Evolutionary conservation across 768 basidiomycete species (phyloP).

Genomic region (Termitomyces titanicus): DNA sequence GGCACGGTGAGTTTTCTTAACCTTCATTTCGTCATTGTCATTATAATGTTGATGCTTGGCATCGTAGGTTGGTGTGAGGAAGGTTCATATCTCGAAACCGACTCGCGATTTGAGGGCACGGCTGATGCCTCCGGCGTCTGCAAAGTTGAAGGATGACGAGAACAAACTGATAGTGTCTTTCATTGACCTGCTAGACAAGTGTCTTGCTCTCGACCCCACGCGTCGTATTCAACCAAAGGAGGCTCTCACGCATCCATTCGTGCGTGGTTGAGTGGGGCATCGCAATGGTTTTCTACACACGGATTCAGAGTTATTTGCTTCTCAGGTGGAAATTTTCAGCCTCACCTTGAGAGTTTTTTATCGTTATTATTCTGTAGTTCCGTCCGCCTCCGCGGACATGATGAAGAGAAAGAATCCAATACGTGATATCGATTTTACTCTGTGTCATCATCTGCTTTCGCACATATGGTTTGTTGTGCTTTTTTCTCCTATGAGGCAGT

Average conservation of each 20-base stretch:
- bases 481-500: background rate
- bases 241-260: slow-evolving; percentile 83
- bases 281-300: background rate
- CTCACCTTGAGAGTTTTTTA: background rate
- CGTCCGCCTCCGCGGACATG: background rate
- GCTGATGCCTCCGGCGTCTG: slow-evolving; percentile 73
- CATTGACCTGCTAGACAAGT: slow-evolving; percentile 89
- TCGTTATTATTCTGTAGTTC: slow-evolving; percentile 1
- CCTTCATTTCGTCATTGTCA: slow-evolving; percentile 5
- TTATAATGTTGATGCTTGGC: slow-evolving; percentile 13
- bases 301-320: background rate
- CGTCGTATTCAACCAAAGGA: slow-evolving; percentile 89
- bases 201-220: slow-evolving; percentile 80
- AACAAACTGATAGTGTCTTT: slow-evolving; percentile 74
- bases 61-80: slow-evolving; percentile 71
- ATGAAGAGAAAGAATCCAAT: background rate
- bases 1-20: slow-evolving; percentile 60
- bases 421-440: background rate
- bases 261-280: slow-evolving; percentile 43
- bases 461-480: background rate
- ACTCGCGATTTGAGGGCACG: slow-evolving; percentile 77
- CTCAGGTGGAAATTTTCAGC: background rate
- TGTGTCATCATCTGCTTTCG: background rate
- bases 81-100: slow-evolving; percentile 81
- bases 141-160: slow-evolving; percentile 88